These are phyloP conservation scores for Phaeosphaeriaceae sp. DNA, from an alignment of 2,329 filamentous ascomycete genomes.

Conservation along the genomic window DNA sequence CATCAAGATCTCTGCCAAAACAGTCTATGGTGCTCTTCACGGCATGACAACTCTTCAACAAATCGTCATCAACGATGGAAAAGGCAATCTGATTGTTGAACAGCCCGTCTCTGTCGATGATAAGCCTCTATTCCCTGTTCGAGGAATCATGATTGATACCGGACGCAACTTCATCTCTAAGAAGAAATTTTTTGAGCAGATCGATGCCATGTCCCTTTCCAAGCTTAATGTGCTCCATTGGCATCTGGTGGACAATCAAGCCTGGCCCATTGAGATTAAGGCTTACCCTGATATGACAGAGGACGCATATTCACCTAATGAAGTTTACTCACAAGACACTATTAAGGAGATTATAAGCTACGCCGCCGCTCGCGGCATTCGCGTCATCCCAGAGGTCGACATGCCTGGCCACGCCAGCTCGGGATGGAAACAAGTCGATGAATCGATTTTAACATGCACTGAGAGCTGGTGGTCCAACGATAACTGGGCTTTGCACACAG, in stretches of 20 bases:
- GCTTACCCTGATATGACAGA: slow-evolving; percentile 60
- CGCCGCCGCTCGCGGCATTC: slow-evolving; percentile 62
- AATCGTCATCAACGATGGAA: slow-evolving; percentile 58
- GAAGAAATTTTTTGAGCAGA: slow-evolving; percentile 60
- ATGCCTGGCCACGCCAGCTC: slow-evolving; percentile 65
- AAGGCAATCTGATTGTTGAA: slow-evolving; percentile 57
- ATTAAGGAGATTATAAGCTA: slow-evolving; percentile 57
- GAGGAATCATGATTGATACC: slow-evolving; percentile 62
- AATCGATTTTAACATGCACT: slow-evolving; percentile 62
- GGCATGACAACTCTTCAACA: slow-evolving; percentile 65
- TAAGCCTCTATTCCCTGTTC: slow-evolving; percentile 59
- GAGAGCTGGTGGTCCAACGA: slow-evolving; percentile 69
- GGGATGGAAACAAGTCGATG: slow-evolving; percentile 63
- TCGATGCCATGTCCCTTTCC: slow-evolving; percentile 61
- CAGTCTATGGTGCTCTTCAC: slow-evolving; percentile 62
- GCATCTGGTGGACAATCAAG: slow-evolving; percentile 63
- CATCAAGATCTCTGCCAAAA: slow-evolving; percentile 57
- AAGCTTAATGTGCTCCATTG: slow-evolving; percentile 66
- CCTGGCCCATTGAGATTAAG: slow-evolving; percentile 60
- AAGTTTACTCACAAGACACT: slow-evolving; percentile 54
- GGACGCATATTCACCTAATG: slow-evolving; percentile 60
- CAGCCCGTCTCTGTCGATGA: slow-evolving; percentile 61
- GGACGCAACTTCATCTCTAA: slow-evolving; percentile 62
- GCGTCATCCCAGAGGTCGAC: slow-evolving; percentile 66
- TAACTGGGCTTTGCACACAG: slow-evolving; percentile 60